Base-by-base conservation (phyloP, 148 eudicot genomes). In the Rhododendron henanense region DNA sequence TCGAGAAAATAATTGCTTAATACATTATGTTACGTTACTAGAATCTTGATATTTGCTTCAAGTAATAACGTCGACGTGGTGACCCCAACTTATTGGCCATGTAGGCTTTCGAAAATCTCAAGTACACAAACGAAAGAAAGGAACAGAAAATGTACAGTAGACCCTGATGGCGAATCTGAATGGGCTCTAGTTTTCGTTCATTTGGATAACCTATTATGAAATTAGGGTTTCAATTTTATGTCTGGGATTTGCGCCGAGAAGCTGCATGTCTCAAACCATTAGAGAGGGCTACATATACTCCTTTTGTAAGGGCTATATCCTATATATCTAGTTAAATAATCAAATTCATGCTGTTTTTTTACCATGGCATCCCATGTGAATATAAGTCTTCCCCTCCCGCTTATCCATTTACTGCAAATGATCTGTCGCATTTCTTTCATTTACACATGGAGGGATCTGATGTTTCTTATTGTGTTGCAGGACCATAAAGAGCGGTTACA, bases 401-500 rank as follows among this genome's bases (percentile, higher is more conserved):
- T 15, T 7, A 11, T 10, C 51, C 10, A 45, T 47, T 81, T 35
- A 55, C 67, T 10, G 10, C 23, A 31, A 19, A 19, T 8, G 18
- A 25, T n/a, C 39, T 23, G 23, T 57, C 2, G 18, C 5, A 7
- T 80, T 48, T 65, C 21, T 9, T 81, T 5, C 39, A 35, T 55
- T 81, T 23, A 31, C 53, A 44, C 4, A 10, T 31, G 3, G 14
- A 23, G 39, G 79, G 33, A 69, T 71, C 55, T 82, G 77, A 83
- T 74, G 14, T 39, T 16, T 18, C 53, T 59, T 23, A 81, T 81
- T 81, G 14, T 79, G 74, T 85, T 91, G 19, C 92, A 94, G 98
- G 94, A 91, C 84, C 97, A 94, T 87, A 93, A 91, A 86, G 92
- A 92, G 85, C 88, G 97, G 84, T 89, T 94, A 19, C 81, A 83